Conservation (phyloP, 495 filamentous ascomycete species). For the Podospora tetraspora region DNA sequence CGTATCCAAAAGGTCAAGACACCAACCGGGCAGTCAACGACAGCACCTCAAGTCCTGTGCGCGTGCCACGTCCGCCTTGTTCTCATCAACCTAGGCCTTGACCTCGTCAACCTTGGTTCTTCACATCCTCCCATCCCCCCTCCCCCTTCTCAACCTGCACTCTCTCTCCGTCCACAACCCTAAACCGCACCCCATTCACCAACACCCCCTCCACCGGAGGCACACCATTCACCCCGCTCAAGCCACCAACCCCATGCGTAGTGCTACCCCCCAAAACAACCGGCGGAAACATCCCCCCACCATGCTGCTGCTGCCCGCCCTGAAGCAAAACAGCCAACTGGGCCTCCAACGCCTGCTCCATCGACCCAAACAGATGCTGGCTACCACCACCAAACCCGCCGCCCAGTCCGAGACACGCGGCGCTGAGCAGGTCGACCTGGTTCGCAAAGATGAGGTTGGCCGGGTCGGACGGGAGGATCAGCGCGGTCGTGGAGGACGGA, state of each 20-base stretch:
- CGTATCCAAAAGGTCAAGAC: not conserved
- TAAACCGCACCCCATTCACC: not conserved
- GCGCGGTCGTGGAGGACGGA: not conserved
- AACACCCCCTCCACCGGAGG: not conserved
- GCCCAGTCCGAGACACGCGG: not conserved
- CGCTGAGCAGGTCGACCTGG: not conserved
- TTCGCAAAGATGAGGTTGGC: not conserved
- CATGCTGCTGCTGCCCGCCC: too few species aligned
- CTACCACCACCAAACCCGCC: not conserved
- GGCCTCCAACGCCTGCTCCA: not conserved
- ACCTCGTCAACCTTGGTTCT: not conserved
- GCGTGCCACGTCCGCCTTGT: not conserved
- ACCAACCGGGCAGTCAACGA: not conserved
- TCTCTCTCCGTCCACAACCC: not conserved
- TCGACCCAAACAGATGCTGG: not conserved
- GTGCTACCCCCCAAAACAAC: not conserved
- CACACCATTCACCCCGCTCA: not conserved
- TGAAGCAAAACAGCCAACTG: not conserved
- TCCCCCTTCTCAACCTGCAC: not conserved
- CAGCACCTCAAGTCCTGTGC: not conserved
- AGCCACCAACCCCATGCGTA: too few species aligned
- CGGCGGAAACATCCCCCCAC: not conserved
- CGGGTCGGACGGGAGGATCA: not conserved
- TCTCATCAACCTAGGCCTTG: too few species aligned
- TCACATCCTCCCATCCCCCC: not conserved